Percentiles rank a stretch among this genome's conserved stretches.
Evolutionary conservation across 306 rosid genomes (phyloP).

Genomic region (Acacia acuminata): DNA sequence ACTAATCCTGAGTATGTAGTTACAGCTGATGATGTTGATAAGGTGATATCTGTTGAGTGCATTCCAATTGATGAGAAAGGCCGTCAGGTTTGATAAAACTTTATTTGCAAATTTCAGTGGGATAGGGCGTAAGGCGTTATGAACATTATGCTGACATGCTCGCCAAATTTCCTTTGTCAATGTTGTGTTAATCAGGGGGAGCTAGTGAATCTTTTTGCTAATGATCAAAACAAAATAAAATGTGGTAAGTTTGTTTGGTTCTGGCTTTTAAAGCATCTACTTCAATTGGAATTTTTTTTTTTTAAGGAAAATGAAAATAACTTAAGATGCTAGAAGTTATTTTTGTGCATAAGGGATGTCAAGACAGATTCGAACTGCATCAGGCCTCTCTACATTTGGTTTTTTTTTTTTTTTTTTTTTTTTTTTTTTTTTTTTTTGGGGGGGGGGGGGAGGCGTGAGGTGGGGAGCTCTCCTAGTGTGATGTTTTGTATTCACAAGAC

Average conservation of each 20-base stretch:
- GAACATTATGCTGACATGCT: not conserved
- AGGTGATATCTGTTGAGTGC: slow-evolving; percentile 91
- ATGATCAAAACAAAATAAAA: slow-evolving; percentile 87
- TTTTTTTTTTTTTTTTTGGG: too few species aligned
- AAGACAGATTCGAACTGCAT: not conserved
- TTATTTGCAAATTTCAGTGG: slow-evolving; percentile 1
- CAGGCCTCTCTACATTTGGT: not conserved
- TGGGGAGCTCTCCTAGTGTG: not conserved
- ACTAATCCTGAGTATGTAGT: slow-evolving; percentile 95
- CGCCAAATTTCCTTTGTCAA: slow-evolving; percentile 3
- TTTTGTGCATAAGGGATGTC: not conserved
- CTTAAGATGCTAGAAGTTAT: slow-evolving; percentile 1
- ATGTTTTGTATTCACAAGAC: not conserved
- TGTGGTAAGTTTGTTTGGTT: slow-evolving; percentile 66
- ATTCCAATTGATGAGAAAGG: slow-evolving; percentile 97
- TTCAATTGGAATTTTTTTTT: slow-evolving; percentile 2
- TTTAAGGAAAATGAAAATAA: not conserved
- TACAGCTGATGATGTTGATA: slow-evolving; percentile 94
- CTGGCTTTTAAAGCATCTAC: slow-evolving; percentile 14
- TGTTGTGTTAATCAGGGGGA: slow-evolving; percentile 73
- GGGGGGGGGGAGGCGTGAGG: too few species aligned
- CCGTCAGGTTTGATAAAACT: slow-evolving; percentile 69
- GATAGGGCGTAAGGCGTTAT: not conserved
- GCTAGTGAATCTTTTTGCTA: slow-evolving; percentile 83
- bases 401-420: too few species aligned